phyloP scores from a whole-genome alignment of 176 grass and related monocot genomes.

The Lolium rigidum region DNA sequence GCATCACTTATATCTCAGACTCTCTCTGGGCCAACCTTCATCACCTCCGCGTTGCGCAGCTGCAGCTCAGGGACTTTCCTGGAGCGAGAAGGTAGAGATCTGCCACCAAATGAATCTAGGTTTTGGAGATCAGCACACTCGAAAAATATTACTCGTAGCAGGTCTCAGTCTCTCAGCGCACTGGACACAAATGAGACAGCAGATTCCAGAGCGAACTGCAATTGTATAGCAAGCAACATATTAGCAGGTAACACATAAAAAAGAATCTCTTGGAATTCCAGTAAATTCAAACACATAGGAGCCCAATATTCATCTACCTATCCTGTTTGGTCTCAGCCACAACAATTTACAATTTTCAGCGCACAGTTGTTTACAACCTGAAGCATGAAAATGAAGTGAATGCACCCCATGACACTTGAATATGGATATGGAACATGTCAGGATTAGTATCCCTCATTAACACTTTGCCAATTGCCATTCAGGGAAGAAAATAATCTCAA shows the following conservation, averaged over 20 bases:
- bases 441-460: not conserved
- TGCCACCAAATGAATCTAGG: not conserved
- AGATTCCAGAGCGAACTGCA: not conserved
- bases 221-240: not conserved
- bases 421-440: not conserved
- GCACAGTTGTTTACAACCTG: not conserved
- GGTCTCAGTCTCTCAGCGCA: not conserved
- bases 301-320: not conserved
- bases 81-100: not conserved
- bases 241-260: not conserved
- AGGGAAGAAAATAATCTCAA: not conserved
- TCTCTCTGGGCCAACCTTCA: too few species aligned
- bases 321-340: not conserved
- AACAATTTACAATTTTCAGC: not conserved
- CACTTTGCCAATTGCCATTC: not conserved
- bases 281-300: not conserved
- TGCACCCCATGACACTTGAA: not conserved
- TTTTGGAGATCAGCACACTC: not conserved
- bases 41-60: too few species aligned
- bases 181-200: not conserved
- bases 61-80: not conserved
- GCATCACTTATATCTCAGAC: too few species aligned
- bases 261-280: not conserved
- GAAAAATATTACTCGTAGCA: not conserved
- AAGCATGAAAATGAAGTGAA: not conserved